phyloP scores from a whole-genome alignment of 2,329 filamentous ascomycete genomes.

The Ophiostoma populinum region DNA sequence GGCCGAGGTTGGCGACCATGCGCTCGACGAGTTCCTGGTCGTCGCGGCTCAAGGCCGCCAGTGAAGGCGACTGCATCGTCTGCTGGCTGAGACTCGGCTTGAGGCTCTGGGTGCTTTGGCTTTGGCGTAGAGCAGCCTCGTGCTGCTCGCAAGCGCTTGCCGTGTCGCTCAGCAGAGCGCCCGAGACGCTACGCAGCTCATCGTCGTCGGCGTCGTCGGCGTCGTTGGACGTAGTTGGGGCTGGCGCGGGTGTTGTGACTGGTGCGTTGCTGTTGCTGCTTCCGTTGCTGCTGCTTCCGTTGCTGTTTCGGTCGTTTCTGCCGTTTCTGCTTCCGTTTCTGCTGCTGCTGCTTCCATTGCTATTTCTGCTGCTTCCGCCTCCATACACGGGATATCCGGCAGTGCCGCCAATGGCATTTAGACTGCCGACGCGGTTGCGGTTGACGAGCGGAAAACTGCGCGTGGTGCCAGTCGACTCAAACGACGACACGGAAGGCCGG shows the following conservation, averaged over 20 bases:
- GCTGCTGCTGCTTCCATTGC: slow-evolving; percentile 18
- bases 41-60: slow-evolving; percentile 31
- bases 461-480: slow-evolving; percentile 40
- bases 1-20: slow-evolving; percentile 40
- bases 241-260: slow-evolving; percentile 1
- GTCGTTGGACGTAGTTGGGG: no score
- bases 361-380: slow-evolving; percentile 19
- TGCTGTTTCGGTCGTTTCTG: no score
- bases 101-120: neutral
- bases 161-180: slow-evolving; percentile 31
- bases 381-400: slow-evolving; percentile 18
- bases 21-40: slow-evolving; percentile 43
- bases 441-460: slow-evolving; percentile 43
- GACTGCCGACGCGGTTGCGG: slow-evolving; percentile 8
- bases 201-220: slow-evolving; percentile 24
- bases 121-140: neutral
- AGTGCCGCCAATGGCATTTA: neutral
- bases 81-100: slow-evolving; percentile 1
- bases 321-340: slow-evolving; percentile 1
- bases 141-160: slow-evolving; percentile 22
- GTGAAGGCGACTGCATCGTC: slow-evolving; percentile 16
- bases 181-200: slow-evolving; percentile 29
- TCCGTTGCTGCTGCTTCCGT: no score
- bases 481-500: slow-evolving; percentile 38
- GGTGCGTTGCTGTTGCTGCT: no score